These are phyloP conservation scores for Aethionema arabicum DNA, from an alignment of 345 rosid genomes.

Conservation along the genomic window DNA sequence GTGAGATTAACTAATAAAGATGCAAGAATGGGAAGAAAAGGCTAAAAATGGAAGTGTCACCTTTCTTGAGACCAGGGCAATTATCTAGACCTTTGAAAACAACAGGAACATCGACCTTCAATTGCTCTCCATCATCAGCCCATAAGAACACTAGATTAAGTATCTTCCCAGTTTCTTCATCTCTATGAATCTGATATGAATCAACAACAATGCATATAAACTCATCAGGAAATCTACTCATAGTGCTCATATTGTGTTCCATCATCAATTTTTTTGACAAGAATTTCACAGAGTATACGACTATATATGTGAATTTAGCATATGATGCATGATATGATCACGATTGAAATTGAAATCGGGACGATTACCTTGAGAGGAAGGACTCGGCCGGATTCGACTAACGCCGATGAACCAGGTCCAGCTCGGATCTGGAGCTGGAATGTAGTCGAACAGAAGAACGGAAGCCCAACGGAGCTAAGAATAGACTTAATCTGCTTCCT, in stretches of 20 bases:
- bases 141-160: conserved; percentile 85
- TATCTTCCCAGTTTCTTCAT: conserved; percentile 75
- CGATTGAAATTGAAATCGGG: background rate
- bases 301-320: conserved; percentile 1
- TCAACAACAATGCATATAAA: conserved; percentile 4
- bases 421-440: conserved; percentile 79
- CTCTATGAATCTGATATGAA: conserved; percentile 62
- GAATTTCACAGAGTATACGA: background rate
- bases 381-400: conserved; percentile 74
- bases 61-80: conserved; percentile 80
- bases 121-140: conserved; percentile 71
- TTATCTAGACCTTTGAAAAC: conserved; percentile 75
- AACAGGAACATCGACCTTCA: conserved; percentile 87
- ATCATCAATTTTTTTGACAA: background rate
- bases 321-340: background rate
- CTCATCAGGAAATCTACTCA: conserved; percentile 14
- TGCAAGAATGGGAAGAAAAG: background rate
- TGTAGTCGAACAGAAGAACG: conserved; percentile 76
- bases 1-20: background rate
- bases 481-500: conserved; percentile 68
- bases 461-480: conserved; percentile 56
- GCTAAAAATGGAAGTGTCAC: conserved; percentile 28
- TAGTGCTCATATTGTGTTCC: background rate
- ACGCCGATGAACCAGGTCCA: conserved; percentile 63
- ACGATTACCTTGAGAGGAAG: conserved; percentile 70